Percentiles rank a stretch among this genome's conserved stretches.
phyloP scores from a whole-genome alignment of 169 alveolate species.

The Neospora caninum region DNA sequence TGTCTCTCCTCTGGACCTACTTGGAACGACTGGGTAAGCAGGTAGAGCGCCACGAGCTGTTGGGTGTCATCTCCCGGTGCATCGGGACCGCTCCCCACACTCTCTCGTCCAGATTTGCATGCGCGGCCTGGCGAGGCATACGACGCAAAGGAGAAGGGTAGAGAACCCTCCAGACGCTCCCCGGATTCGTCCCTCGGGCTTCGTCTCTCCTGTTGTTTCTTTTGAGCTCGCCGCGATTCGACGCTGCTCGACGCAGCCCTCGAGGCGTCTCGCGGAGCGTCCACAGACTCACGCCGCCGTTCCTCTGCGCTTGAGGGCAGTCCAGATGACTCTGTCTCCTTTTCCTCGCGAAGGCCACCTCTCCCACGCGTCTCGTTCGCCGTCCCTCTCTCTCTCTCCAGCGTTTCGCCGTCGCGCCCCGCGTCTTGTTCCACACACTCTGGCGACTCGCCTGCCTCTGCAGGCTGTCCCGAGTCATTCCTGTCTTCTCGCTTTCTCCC shows the following conservation, averaged over 20 bases:
- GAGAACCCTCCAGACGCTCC: background rate
- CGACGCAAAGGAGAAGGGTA: background rate
- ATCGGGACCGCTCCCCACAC: background rate
- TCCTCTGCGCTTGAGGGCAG: too few species aligned
- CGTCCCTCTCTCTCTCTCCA: background rate
- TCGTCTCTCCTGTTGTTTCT: background rate
- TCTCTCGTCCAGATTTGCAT: background rate
- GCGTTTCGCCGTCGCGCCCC: background rate
- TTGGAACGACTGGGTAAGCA: background rate
- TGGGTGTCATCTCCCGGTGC: background rate
- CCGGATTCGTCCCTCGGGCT: background rate
- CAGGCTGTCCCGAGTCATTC: too few species aligned
- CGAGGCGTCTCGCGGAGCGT: too few species aligned
- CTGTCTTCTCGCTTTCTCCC: background rate
- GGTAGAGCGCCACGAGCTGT: conserved; percentile 14
- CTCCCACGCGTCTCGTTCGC: background rate
- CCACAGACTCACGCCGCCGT: too few species aligned
- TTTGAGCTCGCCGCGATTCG: background rate
- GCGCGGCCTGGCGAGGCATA: background rate
- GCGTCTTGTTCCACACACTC: too few species aligned
- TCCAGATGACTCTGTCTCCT: background rate
- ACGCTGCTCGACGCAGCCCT: background rate
- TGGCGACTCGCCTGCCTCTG: too few species aligned
- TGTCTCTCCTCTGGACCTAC: background rate
- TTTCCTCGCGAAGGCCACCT: background rate